A percentile compares a stretch with the other conserved stretches of the same genome.
phyloP scores from a whole-genome alignment of 2,329 filamentous ascomycete species.

The Diaporthe vexans region DNA sequence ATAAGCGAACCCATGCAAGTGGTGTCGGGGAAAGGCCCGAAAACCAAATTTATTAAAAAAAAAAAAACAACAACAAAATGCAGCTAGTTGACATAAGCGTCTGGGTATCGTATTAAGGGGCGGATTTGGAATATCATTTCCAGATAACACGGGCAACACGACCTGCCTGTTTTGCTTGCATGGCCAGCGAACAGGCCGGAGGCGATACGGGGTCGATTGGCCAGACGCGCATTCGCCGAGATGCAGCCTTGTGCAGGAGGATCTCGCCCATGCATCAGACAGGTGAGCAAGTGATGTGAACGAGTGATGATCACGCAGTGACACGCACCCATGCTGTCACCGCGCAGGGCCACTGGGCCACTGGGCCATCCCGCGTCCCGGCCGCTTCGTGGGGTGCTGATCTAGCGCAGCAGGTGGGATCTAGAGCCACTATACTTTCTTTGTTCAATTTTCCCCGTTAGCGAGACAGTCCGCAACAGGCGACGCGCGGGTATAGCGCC shows the following conservation, averaged over 20 bases:
- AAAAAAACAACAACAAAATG: neutral
- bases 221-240: neutral
- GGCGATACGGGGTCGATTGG: neutral
- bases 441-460: neutral
- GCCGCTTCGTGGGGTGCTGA: neutral
- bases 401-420: neutral
- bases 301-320: constrained; percentile 11
- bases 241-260: neutral
- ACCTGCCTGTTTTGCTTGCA: neutral
- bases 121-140: neutral
- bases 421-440: constrained; percentile 10
- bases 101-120: neutral
- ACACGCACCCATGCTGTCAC: constrained; percentile 1
- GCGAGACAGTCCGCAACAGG: constrained; percentile 12
- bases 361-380: neutral
- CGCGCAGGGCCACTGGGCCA: neutral
- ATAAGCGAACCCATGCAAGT: neutral
- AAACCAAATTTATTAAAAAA: neutral
- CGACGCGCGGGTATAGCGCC: constrained; percentile 8
- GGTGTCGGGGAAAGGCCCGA: neutral
- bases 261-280: neutral
- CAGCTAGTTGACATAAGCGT: neutral
- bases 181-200: neutral
- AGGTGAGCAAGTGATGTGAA: neutral
- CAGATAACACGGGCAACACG: constrained; percentile 6